These are phyloP conservation scores for Trichoderma semiorbis DNA, from an alignment of 2,329 filamentous ascomycete genomes.

Conservation along the genomic window DNA sequence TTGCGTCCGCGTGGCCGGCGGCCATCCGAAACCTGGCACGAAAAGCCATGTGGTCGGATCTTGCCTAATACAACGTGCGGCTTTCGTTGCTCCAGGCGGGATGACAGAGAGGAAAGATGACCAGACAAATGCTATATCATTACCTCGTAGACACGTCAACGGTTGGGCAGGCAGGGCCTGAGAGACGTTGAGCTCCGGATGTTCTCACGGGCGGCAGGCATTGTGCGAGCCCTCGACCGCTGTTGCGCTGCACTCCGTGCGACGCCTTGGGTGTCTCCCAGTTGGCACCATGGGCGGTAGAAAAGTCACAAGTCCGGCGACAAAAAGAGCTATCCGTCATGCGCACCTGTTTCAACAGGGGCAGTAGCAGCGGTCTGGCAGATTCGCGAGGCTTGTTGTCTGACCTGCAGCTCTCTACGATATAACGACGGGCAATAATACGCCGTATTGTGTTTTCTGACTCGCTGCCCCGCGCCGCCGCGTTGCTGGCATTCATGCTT, in stretches of 20 bases:
- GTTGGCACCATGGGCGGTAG: not conserved
- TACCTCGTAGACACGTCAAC: not conserved
- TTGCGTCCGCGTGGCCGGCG: conserved; percentile 21
- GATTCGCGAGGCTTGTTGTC: conserved; percentile 10
- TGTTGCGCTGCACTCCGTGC: not conserved
- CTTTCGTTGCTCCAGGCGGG: not conserved
- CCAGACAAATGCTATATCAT: not conserved
- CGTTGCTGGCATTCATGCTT: conserved; percentile 12
- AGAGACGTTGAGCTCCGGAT: not conserved
- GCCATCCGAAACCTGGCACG: conserved; percentile 19
- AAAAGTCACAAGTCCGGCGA: not conserved
- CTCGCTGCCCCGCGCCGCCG: conserved; percentile 15
- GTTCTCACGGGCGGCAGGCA: not conserved
- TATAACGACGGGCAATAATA: not conserved
- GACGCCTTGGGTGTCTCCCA: not conserved
- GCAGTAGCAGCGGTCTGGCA: conserved; percentile 2
- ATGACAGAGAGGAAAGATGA: not conserved
- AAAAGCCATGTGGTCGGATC: conserved; percentile 21
- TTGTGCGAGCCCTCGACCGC: not conserved
- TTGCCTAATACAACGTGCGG: conserved; percentile 19
- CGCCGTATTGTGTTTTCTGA: not conserved
- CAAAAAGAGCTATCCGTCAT: conserved; percentile 8
- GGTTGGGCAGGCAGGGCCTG: not conserved
- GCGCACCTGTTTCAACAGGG: not conserved
- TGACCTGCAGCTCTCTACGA: conserved; percentile 6